phyloP scores from a whole-genome alignment of 257 asterid genomes.

The Plantago elongata region DNA sequence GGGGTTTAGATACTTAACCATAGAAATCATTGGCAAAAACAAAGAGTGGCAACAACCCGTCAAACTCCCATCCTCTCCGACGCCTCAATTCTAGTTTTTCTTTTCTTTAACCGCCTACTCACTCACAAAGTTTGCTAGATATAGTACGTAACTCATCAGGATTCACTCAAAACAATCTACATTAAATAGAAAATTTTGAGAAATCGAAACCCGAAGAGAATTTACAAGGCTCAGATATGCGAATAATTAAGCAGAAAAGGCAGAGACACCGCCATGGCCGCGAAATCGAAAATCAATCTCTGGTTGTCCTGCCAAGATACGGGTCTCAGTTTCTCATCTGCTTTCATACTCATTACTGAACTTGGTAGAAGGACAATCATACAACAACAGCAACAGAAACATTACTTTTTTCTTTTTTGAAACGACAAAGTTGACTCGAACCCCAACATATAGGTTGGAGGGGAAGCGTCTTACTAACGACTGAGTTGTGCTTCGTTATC shows the following conservation, averaged over 20 bases:
- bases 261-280: not conserved
- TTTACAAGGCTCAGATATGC: not conserved
- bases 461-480: too few species aligned
- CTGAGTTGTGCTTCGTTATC: too few species aligned
- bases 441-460: too few species aligned
- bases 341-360: not conserved
- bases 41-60: constrained; percentile 31
- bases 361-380: not conserved
- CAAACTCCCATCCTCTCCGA: not conserved
- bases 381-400: too few species aligned
- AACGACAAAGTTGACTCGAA: too few species aligned
- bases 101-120: too few species aligned
- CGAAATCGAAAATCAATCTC: not conserved
- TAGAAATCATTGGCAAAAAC: constrained; percentile 18
- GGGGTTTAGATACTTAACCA: not conserved
- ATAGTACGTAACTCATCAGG: too few species aligned
- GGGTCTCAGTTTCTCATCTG: not conserved
- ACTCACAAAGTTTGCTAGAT: too few species aligned
- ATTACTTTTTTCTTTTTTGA: too few species aligned
- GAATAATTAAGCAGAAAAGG: not conserved
- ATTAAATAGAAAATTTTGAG: not conserved
- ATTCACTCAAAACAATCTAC: too few species aligned
- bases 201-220: not conserved
- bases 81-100: not conserved
- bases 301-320: not conserved